A percentile compares a stretch with the other conserved stretches of the same genome.
phyloP scores from a whole-genome alignment of 352 stramenopile species.

The Aphanomyces cochlioides region DNA sequence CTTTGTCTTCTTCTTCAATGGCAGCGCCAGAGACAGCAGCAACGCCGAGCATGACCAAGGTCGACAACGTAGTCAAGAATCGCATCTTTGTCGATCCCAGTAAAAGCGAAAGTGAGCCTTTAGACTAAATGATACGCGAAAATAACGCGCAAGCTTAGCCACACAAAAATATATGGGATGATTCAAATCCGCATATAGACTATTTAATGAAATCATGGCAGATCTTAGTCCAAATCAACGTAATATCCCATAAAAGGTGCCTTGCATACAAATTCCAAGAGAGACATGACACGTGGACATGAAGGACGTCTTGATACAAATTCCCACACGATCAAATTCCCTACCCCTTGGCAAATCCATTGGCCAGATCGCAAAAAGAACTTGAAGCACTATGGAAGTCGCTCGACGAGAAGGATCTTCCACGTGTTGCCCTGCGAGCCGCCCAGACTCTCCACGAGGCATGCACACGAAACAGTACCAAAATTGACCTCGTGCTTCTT shows the following conservation, averaged over 20 bases:
- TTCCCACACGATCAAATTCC: neutral
- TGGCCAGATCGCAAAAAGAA: neutral
- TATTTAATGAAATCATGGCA: neutral
- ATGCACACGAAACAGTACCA: no score
- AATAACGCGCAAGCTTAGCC: conserved; percentile 4
- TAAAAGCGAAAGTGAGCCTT: conserved; percentile 25
- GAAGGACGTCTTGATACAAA: neutral
- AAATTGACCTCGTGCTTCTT: no score
- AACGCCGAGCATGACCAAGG: conserved; percentile 18
- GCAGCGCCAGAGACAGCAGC: conserved; percentile 20
- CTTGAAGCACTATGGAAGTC: neutral
- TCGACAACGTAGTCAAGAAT: conserved; percentile 14
- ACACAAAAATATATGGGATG: neutral
- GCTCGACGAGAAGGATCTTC: no score
- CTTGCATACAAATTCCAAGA: conserved; percentile 24
- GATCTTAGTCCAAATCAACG: neutral
- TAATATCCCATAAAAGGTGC: neutral
- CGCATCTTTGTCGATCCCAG: conserved; percentile 12
- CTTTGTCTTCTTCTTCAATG: conserved; percentile 84
- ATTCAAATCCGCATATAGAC: conserved; percentile 2
- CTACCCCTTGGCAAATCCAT: conserved; percentile 10
- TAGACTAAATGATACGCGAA: neutral
- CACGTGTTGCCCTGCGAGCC: no score
- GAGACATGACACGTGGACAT: conserved; percentile 20
- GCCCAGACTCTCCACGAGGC: no score